Conservation (phyloP, 352 stramenopile genomes). For the Phytophthora foliorum region DNA sequence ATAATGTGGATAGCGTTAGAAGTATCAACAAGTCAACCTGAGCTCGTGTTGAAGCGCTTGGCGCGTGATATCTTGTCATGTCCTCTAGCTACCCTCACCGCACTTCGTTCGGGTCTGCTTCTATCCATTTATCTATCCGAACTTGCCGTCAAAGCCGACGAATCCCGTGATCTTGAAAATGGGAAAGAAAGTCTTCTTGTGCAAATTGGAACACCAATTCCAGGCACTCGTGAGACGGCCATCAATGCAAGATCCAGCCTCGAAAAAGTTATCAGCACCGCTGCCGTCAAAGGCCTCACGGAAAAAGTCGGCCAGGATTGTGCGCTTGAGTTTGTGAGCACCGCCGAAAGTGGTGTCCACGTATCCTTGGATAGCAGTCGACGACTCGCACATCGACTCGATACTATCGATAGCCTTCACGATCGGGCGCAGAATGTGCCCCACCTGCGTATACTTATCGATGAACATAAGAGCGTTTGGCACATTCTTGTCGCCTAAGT, state of each 20-base stretch:
- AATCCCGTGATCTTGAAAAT: constrained; percentile 98
- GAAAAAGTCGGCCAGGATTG: constrained; percentile 97
- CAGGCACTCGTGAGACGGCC: constrained; percentile 96
- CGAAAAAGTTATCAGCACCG: constrained; percentile 96
- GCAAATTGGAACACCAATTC: constrained; percentile 98
- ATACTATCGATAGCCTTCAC: constrained; percentile 88
- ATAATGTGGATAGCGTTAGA: constrained; percentile 37
- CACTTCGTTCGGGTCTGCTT: constrained; percentile 1
- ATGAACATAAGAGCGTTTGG: constrained; percentile 99
- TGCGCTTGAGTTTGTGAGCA: constrained; percentile 81
- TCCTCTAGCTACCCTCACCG: constrained; percentile 16
- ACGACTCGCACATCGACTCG: constrained; percentile 62
- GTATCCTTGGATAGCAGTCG: constrained; percentile 66
- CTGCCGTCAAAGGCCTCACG: constrained; percentile 96
- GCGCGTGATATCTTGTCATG: constrained; percentile 13
- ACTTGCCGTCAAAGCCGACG: constrained; percentile 97
- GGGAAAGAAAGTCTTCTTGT: constrained; percentile 95
- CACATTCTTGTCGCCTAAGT: constrained; percentile 98
- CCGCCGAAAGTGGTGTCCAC: constrained; percentile 89
- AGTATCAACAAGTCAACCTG: constrained; percentile 20
- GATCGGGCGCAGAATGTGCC: constrained; percentile 89
- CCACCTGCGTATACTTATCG: constrained; percentile 98
- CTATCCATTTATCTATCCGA: constrained; percentile 59
- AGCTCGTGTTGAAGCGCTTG: constrained; percentile 18
- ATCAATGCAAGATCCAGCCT: constrained; percentile 97